Base-by-base conservation (phyloP, 768 basidiomycete species). In the Psilocybe sp. region DNA sequence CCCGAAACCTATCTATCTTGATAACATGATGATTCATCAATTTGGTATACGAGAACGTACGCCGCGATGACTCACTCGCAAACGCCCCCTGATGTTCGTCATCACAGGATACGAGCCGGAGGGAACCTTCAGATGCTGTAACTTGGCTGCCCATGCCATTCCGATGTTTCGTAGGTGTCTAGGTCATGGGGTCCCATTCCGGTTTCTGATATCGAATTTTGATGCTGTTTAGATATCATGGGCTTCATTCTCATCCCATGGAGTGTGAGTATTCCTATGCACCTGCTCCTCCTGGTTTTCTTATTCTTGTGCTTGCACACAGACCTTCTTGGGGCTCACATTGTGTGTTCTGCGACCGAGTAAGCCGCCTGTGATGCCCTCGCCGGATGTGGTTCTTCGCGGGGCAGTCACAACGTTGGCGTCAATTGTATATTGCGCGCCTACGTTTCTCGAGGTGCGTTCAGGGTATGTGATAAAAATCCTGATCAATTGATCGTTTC, bases 391-490 rank as follows among this genome's bases (percentile, higher is more conserved):
- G 3, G 49, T 50, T 19, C 49, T 50, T 1, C 28, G 37, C 1
- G 19, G 20, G 2, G 33, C 49, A 11, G 49, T 44, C 28, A 23
- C 42, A 15, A 50, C 49, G 10, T 13, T 18, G 13, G 32, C 41
- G 33, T 37, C 49, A 12, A 34, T 41, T n/a, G 39, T 50, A n/a
- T 50, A 31, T 10, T 50, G 49, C 23, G 34, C 49, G 4, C 49
- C 49, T 7, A 32, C 49, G 2, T 50, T 50, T 12, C 41, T 50
- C 3, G 49, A 50, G 49, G 49, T 50, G 35, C n/a, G 19, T 13
- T 10, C 11, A 28, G 1, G 16, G 6, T 7, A 7, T 18, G 18
- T 33, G 8, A 10, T 16, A 6, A 10, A 15, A 20, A 32, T 40
- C 20, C 11, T 16, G 13, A 13, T 7, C n/a, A 16, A 1, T 16